Evolutionary conservation across 2,329 filamentous ascomycete species (phyloP).

Genomic region (Aspergillus calidoustus): DNA sequence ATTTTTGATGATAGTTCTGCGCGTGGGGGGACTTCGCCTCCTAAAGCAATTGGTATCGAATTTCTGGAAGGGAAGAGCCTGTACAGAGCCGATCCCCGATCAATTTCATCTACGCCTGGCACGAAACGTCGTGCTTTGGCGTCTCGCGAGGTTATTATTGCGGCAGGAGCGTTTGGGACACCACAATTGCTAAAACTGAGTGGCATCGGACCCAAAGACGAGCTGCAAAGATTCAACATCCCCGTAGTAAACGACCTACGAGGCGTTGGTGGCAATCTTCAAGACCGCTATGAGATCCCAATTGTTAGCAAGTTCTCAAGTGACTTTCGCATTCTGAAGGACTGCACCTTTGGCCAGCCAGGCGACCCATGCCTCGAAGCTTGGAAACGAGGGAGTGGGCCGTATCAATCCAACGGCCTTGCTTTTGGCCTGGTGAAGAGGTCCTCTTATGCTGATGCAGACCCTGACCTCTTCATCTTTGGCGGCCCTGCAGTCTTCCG

Average conservation of each 20-base stretch:
- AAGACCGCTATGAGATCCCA: slow-evolving; percentile 56
- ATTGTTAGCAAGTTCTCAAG: slow-evolving; percentile 39
- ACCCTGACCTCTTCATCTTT: slow-evolving; percentile 60
- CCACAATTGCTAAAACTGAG: slow-evolving; percentile 68
- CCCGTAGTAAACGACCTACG: slow-evolving; percentile 59
- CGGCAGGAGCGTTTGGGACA: slow-evolving; percentile 64
- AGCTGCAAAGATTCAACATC: slow-evolving; percentile 61
- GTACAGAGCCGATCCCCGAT: slow-evolving; percentile 52
- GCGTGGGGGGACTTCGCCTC: slow-evolving; percentile 24
- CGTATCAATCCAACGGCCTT: slow-evolving; percentile 57
- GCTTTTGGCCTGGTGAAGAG: slow-evolving; percentile 53
- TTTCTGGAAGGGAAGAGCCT: slow-evolving; percentile 54
- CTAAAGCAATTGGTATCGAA: slow-evolving; percentile 55
- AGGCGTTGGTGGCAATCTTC: slow-evolving; percentile 67
- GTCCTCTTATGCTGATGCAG: slow-evolving; percentile 46
- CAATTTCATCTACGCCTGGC: slow-evolving; percentile 13
- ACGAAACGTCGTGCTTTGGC: slow-evolving; percentile 46
- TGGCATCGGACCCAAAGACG: slow-evolving; percentile 62
- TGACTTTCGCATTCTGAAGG: slow-evolving; percentile 45
- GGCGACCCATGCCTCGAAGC: slow-evolving; percentile 50
- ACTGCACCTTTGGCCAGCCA: slow-evolving; percentile 37
- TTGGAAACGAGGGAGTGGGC: slow-evolving; percentile 37
- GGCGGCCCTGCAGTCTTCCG: slow-evolving; percentile 62
- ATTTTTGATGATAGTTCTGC: slow-evolving; percentile 44
- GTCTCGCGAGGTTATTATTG: slow-evolving; percentile 52